Evolutionary conservation across 1,284 basidiomycete genomes (phyloP), one percentile per base, ranked within the genome.

Genomic region (Ganoderma lingzhi): DNA sequence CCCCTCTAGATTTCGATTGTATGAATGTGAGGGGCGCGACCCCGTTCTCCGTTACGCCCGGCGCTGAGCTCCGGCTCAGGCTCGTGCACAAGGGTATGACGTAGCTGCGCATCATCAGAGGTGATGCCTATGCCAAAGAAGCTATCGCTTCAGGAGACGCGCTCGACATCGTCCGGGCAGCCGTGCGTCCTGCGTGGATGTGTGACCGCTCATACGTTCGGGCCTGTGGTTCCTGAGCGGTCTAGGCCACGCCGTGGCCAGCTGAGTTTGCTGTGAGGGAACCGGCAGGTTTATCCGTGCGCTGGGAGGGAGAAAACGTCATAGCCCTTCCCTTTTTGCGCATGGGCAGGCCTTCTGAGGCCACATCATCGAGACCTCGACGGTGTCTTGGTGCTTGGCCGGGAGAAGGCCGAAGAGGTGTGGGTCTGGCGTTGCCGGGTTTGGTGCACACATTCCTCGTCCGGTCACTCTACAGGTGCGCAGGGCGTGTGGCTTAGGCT

Each of bases 401-500:
- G 53, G 53, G 32, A 30, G 53, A 56, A 56, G 53, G 15, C 53
- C 53, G 23, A 17, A 30, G 53, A 51, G 53, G 30, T 56, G 10
- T 35, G 53, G 30, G 53, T 32, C 53, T 32, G 53, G 30, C 14
- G 23, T 35, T 19, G 53, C 53, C 53, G 28, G 32, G 30, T 56
- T 35, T 35, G n/a, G 35, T n/a, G 56, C 19, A 12, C 8, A 15
- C 35, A 32, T 59, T 23, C 15, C 56, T 59, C 56, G 56, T 39
- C 32, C 19, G 56, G 56, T 59, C 56, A 59, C 39, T 39, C 56
- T 59, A 23, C 56, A 35, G 35, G 35, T 59, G 30, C 56, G 15
- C 9, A 39, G 35, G 55, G 56, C n/a, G 56, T 59, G 32, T 59
- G 56, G 56, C 39, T 59, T 59, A 39, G 56, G 56, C 35, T 37